phyloP scores from a whole-genome alignment of 352 stramenopile genomes.

The Phytophthora aleatoria region DNA sequence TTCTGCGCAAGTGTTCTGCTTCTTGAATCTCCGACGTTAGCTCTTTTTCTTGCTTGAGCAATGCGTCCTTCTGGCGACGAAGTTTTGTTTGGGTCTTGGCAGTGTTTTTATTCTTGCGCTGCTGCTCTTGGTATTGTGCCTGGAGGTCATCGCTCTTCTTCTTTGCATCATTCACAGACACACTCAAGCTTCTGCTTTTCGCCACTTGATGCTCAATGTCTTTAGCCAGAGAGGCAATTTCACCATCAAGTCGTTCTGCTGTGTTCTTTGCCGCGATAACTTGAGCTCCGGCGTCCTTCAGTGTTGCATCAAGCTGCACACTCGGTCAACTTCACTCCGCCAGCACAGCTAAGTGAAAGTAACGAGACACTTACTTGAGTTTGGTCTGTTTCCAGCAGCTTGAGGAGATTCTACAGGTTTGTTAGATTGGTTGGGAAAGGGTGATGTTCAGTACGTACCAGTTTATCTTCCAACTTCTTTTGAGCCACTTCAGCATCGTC shows the following conservation, averaged over 20 bases:
- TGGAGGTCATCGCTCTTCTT: conserved; percentile 22
- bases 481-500: conserved; percentile 15
- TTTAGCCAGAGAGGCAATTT: conserved; percentile 27
- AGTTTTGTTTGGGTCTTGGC: conserved; percentile 31
- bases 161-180: conserved; percentile 13
- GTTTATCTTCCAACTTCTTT: conserved; percentile 34
- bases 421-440: conserved; percentile 8
- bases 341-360: not conserved
- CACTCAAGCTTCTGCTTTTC: conserved; percentile 13
- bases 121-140: conserved; percentile 16
- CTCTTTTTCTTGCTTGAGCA: conserved; percentile 33
- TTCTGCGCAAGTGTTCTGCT: conserved; percentile 24
- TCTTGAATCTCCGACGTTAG: conserved; percentile 16
- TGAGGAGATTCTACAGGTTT: conserved; percentile 24
- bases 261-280: conserved; percentile 19
- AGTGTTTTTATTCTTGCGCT: conserved; percentile 27
- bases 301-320: conserved; percentile 24
- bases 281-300: conserved; percentile 25
- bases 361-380: conserved; percentile 28
- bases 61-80: conserved; percentile 17
- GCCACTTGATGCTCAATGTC: conserved; percentile 31
- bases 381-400: conserved; percentile 31
- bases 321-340: conserved; percentile 8
- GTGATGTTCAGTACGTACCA: conserved; percentile 15
- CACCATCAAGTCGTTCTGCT: conserved; percentile 14